Evolutionary conservation across 768 basidiomycete species (phyloP).

Genomic region (Phlebiopsis flavidoalba): DNA sequence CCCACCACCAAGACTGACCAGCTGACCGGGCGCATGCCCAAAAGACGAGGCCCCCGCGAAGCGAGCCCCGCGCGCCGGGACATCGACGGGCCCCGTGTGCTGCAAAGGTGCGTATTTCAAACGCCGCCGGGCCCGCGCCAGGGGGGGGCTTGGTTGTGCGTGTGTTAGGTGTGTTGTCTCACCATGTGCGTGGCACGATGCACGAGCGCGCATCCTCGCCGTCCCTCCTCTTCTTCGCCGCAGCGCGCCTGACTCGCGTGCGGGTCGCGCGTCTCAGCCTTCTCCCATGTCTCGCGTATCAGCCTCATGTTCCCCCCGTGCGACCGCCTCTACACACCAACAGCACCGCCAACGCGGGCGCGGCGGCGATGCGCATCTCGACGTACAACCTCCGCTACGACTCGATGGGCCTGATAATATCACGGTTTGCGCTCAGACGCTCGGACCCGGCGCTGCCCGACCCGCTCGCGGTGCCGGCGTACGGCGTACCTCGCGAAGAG

Average conservation of each 20-base stretch:
- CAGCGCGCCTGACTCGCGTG: neutral
- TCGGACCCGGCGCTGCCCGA: conserved; percentile 38
- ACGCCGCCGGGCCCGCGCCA: too few relatives aligned
- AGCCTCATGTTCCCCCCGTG: neutral
- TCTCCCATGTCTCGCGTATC: neutral
- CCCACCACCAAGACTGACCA: too few relatives aligned
- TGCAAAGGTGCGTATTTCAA: too few relatives aligned
- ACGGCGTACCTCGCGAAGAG: conserved; percentile 26
- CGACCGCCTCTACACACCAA: too few relatives aligned
- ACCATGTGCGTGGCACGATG: neutral
- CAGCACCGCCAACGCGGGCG: neutral
- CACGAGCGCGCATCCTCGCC: conserved; percentile 6
- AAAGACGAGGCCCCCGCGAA: too few relatives aligned
- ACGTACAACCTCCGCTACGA: conserved; percentile 55
- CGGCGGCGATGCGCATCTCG: conserved; percentile 27
- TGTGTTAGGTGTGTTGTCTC: too few relatives aligned
- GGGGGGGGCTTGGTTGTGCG: too few relatives aligned
- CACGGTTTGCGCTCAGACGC: conserved; percentile 37
- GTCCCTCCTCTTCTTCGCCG: conserved; percentile 4
- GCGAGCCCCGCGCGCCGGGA: too few relatives aligned
- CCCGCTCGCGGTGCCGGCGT: conserved; percentile 33
- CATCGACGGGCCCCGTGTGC: too few relatives aligned
- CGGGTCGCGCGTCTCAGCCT: conserved; percentile 7
- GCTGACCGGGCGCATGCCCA: too few relatives aligned
- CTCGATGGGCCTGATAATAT: conserved; percentile 37